These are phyloP conservation scores for Neurospora intermedia DNA, from an alignment of 495 filamentous ascomycete species.

Conservation along the genomic window DNA sequence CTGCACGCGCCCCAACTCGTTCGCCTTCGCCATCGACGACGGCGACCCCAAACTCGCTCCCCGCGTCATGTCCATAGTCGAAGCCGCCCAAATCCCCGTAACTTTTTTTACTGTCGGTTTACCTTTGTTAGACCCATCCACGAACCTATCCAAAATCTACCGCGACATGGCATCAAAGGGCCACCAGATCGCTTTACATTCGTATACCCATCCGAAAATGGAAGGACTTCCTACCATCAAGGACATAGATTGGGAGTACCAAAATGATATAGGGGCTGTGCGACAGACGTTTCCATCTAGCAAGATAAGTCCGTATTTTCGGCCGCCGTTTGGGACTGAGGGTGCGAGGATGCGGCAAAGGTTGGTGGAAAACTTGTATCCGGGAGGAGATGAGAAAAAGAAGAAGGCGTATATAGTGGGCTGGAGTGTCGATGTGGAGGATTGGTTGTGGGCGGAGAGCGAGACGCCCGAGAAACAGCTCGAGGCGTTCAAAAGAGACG, in stretches of 20 bases:
- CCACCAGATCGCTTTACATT: slow-evolving; percentile 68
- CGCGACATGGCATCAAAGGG: slow-evolving; percentile 51
- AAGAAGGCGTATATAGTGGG: slow-evolving; percentile 52
- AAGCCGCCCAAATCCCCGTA: slow-evolving; percentile 51
- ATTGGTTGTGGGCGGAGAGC: slow-evolving; percentile 62
- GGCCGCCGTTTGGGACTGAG: slow-evolving; percentile 66
- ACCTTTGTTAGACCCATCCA: slow-evolving; percentile 47
- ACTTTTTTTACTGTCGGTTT: slow-evolving; percentile 73
- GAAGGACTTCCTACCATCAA: slow-evolving; percentile 48
- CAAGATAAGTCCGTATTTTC: slow-evolving; percentile 47
- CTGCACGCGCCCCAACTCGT: slow-evolving; percentile 61
- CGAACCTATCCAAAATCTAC: slow-evolving; percentile 55
- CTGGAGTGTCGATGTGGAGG: slow-evolving; percentile 71
- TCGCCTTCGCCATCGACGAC: slow-evolving; percentile 77
- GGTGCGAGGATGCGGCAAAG: slow-evolving; percentile 60
- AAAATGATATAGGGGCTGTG: slow-evolving; percentile 50
- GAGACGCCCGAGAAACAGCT: slow-evolving; percentile 63
- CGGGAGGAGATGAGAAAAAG: slow-evolving; percentile 9
- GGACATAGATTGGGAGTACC: slow-evolving; percentile 61
- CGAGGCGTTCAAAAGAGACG: slow-evolving; percentile 59
- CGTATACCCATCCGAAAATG: slow-evolving; percentile 64
- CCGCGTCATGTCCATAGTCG: slow-evolving; percentile 54
- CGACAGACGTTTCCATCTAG: slow-evolving; percentile 33
- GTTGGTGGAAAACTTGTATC: slow-evolving; percentile 43
- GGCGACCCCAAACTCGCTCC: slow-evolving; percentile 53